Evolutionary conservation across 2,329 filamentous ascomycete species (phyloP), one percentile per base, ranked within the genome.

Genomic region (Ascomycota sp.): DNA sequence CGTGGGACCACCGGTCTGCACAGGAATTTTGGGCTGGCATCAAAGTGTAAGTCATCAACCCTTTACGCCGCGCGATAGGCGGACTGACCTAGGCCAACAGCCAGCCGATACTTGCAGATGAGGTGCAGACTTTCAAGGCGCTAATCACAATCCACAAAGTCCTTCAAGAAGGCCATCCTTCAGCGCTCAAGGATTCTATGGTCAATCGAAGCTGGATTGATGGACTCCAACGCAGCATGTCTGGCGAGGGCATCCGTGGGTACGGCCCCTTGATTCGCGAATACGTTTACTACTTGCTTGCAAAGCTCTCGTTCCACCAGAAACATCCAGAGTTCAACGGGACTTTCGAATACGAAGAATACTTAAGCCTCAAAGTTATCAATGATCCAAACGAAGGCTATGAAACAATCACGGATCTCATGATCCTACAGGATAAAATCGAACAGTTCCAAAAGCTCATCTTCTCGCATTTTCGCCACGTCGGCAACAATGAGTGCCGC

Each of bases 261-360:
- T 98, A 98, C 54, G 80, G 73, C 11, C 82, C 83, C 15, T 59
- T 98, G 46, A 95, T 98, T 46, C 72, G 80, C 41, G 89, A 98
- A 69, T 98, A 98, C 52, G 85, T 95, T 43, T 85, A 80, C 55
- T 98, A 85, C 56, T 65, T 98, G 25, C 70, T 94, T 36, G 80
- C 86, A 29, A 98, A 98, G 59, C 65, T 98, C 35, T 73, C 72
- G n/a, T 98, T 98, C 56, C 89, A 98, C 56, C 74, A 89, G 37
- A 80, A 93, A 41, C 89, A 98, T 49, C 81, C 83, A 12, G 86
- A 95, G 52, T 98, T 98, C 62, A 98, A 98, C 54, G 89, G 86
- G 35, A 83, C 86, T 2, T 98, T 98, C 46, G 89, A 98, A 51
- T 98, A 98, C 48, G 86, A 95, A 58, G 89, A 98, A 51, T 98